Conservation (phyloP, 129 eudicot genomes). For the Flaveria ramosissima region DNA sequence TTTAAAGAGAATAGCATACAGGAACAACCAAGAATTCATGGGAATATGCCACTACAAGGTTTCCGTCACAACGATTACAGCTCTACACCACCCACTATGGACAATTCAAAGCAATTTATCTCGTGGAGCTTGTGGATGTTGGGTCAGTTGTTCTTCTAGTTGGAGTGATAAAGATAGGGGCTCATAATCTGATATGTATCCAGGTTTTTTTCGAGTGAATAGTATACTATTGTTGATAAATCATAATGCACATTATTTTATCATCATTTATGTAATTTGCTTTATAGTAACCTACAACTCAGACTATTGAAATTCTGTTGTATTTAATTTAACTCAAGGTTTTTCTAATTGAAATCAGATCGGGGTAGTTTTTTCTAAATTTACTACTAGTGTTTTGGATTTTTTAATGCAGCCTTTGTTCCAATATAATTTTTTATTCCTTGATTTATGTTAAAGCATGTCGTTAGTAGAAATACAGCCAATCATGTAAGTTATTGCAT, state of each 20-base stretch:
- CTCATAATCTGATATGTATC: slow-evolving; percentile 66
- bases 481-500: background rate
- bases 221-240: background rate
- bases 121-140: slow-evolving; percentile 48
- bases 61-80: slow-evolving; percentile 65
- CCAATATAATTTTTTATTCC: background rate
- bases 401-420: background rate
- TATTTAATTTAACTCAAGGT: background rate
- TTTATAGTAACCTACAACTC: background rate
- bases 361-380: background rate
- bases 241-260: background rate
- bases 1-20: slow-evolving; percentile 56
- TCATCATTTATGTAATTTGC: background rate
- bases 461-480: background rate
- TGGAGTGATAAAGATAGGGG: slow-evolving; percentile 72
- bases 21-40: slow-evolving; percentile 60
- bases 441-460: slow-evolving; percentile 6
- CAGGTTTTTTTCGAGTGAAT: slow-evolving; percentile 48
- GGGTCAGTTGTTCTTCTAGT: slow-evolving; percentile 81
- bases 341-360: background rate
- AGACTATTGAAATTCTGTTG: background rate
- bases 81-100: slow-evolving; percentile 81
- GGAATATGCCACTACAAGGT: slow-evolving; percentile 58
- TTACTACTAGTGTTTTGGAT: background rate
- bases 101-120: slow-evolving; percentile 45